Evolutionary conservation across 2,329 filamentous ascomycete genomes (phyloP).

Genomic region (Hirsutella minnesotensis): DNA sequence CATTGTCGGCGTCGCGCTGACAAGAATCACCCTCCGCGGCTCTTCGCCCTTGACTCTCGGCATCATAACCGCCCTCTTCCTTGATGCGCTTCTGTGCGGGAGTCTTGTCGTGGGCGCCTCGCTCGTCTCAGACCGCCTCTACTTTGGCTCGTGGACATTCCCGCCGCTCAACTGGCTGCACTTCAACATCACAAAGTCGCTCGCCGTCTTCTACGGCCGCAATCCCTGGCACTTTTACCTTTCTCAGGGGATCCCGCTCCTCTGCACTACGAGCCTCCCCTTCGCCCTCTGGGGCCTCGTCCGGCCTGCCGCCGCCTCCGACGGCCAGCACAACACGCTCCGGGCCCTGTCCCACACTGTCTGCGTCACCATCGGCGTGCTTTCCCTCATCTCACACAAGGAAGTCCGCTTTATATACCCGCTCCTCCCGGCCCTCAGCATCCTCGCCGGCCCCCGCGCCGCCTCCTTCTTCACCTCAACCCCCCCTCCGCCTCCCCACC

Average conservation of each 20-base stretch:
- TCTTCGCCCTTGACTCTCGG: slow-evolving; percentile 29
- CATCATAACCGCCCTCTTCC: slow-evolving; percentile 40
- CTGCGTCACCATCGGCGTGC: slow-evolving; percentile 43
- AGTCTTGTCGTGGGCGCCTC: slow-evolving; percentile 51
- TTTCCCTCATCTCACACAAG: slow-evolving; percentile 84
- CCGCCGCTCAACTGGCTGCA: slow-evolving; percentile 79
- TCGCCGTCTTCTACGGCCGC: slow-evolving; percentile 84
- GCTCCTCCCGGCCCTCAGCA: slow-evolving; percentile 72
- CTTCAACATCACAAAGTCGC: slow-evolving; percentile 79
- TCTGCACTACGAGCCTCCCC: slow-evolving; percentile 73
- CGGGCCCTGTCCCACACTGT: slow-evolving; percentile 42
- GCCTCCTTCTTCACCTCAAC: slow-evolving; percentile 48
- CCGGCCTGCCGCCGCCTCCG: slow-evolving; percentile 26
- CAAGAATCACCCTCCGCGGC: slow-evolving; percentile 21
- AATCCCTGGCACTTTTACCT: slow-evolving; percentile 92
- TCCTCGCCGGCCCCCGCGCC: slow-evolving; percentile 61
- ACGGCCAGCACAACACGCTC: slow-evolving; percentile 21
- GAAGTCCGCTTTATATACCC: slow-evolving; percentile 97
- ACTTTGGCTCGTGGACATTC: slow-evolving; percentile 79
- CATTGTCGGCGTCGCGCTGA: slow-evolving; percentile 39
- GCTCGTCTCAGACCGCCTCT: slow-evolving; percentile 57
- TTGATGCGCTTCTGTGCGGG: slow-evolving; percentile 55
- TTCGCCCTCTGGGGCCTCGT: slow-evolving; percentile 59
- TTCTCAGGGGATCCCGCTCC: slow-evolving; percentile 75
- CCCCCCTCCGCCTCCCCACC: slow-evolving; percentile 14